Evolutionary conservation across 768 basidiomycete species (phyloP).

Genomic region (Astraeus odoratus): DNA sequence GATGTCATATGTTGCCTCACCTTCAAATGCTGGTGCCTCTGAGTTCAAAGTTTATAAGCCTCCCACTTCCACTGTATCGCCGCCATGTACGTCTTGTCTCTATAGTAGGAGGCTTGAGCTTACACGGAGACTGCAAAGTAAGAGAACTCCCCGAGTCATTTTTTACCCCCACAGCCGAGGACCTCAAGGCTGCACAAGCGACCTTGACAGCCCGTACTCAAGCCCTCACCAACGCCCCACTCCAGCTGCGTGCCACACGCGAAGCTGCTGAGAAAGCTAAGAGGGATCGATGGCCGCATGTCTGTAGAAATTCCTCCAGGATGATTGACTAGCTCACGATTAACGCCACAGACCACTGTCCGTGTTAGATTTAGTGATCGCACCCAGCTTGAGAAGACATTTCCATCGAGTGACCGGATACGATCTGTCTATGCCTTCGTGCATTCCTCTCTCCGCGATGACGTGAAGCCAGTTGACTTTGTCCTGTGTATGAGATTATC

Average conservation of each 20-base stretch:
- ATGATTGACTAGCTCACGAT: constrained; percentile 8
- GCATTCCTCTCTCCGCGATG: constrained; percentile 59
- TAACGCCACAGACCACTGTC: constrained; percentile 58
- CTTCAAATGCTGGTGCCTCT: constrained; percentile 8
- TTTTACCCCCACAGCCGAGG: constrained; percentile 64
- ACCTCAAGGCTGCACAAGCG: constrained; percentile 62
- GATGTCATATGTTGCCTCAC: not conserved
- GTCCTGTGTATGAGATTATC: constrained; percentile 60
- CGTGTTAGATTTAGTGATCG: constrained; percentile 77
- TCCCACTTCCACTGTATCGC: constrained; percentile 22
- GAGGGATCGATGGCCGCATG: constrained; percentile 66
- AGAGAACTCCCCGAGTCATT: constrained; percentile 63
- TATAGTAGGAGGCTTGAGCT: not conserved
- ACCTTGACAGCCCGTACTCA: constrained; percentile 55
- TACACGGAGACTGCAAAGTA: constrained; percentile 18
- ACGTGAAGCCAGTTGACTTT: constrained; percentile 75
- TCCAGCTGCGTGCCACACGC: constrained; percentile 56
- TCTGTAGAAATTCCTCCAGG: constrained; percentile 20
- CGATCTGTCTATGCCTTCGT: constrained; percentile 82
- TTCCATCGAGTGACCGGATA: constrained; percentile 76
- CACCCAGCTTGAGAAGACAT: constrained; percentile 71
- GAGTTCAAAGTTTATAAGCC: constrained; percentile 48
- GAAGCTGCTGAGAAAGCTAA: constrained; percentile 57
- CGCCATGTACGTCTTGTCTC: constrained; percentile 28
- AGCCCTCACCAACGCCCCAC: constrained; percentile 60